phyloP scores from a whole-genome alignment of 352 stramenopile genomes.

The Pelagophyceae sp. region DNA sequence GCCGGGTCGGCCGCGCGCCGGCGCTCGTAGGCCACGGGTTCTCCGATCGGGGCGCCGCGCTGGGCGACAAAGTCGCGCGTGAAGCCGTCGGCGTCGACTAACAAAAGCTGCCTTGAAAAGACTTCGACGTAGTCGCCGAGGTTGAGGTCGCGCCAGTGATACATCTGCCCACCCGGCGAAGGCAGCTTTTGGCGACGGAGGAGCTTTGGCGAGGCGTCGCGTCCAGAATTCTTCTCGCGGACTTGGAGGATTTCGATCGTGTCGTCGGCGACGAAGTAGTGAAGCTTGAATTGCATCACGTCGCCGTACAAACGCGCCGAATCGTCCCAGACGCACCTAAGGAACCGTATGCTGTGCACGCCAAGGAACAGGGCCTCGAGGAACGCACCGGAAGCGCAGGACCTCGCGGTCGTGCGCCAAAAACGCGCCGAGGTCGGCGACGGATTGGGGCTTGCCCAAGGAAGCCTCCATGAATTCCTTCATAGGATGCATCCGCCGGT shows the following conservation, averaged over 20 bases:
- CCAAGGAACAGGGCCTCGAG: too few relatives aligned
- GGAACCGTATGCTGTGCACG: too few relatives aligned
- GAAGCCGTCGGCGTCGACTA: conserved; percentile 47
- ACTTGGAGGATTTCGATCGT: conserved; percentile 82
- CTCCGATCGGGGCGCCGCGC: conserved; percentile 32
- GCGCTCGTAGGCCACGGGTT: too few relatives aligned
- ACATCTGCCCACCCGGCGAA: too few relatives aligned
- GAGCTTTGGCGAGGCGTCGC: too few relatives aligned
- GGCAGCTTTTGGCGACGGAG: too few relatives aligned
- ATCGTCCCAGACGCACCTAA: conserved; percentile 78
- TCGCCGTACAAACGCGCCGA: conserved; percentile 67
- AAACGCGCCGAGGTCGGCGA: conserved; percentile 72
- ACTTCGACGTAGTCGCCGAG: conserved; percentile 77
- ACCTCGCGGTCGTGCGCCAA: conserved; percentile 73
- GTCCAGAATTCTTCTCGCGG: too few relatives aligned
- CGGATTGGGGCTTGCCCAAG: conserved; percentile 83
- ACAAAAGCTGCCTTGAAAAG: conserved; percentile 65
- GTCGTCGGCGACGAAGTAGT: conserved; percentile 82
- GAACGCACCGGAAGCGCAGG: conserved; percentile 70
- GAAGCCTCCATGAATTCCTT: conserved; percentile 87
- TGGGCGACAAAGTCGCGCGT: conserved; percentile 49
- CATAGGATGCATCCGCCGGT: conserved; percentile 64
- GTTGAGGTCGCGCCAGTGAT: conserved; percentile 76
- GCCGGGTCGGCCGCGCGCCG: too few relatives aligned
- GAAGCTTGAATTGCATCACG: conserved; percentile 77